Evolutionary conservation across 257 asterid species (phyloP).

Genomic region (Przewalskia tangutica): DNA sequence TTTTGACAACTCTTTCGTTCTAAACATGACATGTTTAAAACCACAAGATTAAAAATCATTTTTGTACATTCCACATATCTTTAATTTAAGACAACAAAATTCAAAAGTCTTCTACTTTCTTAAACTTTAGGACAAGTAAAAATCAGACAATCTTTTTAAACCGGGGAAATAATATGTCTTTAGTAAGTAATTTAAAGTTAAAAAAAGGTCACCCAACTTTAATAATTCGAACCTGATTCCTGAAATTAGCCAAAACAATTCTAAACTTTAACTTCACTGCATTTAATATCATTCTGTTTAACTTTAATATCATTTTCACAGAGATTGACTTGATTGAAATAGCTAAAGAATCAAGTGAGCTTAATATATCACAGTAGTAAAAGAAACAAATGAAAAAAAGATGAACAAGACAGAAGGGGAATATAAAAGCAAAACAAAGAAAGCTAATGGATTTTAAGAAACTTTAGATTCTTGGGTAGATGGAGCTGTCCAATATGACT

Average conservation of each 20-base stretch:
- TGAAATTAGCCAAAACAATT: not conserved
- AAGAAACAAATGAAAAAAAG: not conserved
- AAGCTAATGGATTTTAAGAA: not conserved
- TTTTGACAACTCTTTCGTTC: too few relatives aligned
- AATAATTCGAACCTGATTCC: not conserved
- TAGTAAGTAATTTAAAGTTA: not conserved
- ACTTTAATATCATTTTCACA: not conserved
- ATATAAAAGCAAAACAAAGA: not conserved
- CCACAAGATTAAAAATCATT: too few relatives aligned
- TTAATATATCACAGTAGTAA: not conserved
- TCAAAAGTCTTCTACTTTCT: too few relatives aligned
- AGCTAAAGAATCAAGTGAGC: not conserved
- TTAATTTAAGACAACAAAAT: too few relatives aligned
- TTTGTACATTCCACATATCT: too few relatives aligned
- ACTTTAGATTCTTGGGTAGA: conserved; percentile 14
- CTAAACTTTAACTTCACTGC: not conserved
- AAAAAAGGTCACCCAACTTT: not conserved
- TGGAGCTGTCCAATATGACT: conserved; percentile 75
- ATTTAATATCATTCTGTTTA: not conserved
- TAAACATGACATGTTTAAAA: too few relatives aligned
- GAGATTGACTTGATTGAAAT: not conserved
- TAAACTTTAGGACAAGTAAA: too few relatives aligned
- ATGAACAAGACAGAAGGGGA: not conserved
- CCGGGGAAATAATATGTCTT: not conserved
- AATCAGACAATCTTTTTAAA: too few relatives aligned